Evolutionary conservation across 2,329 filamentous ascomycete species (phyloP).

Genomic region (Phialophora tarda): DNA sequence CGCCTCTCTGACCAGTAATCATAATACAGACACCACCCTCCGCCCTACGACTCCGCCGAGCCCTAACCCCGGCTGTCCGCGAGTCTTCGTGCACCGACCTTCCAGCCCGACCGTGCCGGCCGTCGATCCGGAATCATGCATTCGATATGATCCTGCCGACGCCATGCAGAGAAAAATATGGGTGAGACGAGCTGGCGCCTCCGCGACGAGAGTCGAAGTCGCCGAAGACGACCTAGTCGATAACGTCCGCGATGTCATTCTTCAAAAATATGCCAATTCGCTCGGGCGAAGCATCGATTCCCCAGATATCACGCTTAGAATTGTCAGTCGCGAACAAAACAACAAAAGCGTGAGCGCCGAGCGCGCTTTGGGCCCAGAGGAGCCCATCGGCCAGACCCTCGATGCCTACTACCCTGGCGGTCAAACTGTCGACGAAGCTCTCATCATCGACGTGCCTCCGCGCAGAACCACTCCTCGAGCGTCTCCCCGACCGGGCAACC

Average conservation of each 20-base stretch:
- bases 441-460: conserved; percentile 84
- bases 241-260: conserved; percentile 88
- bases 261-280: conserved; percentile 93
- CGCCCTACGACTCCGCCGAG: conserved; percentile 12
- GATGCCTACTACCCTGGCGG: conserved; percentile 85
- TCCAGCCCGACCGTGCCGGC: conserved; percentile 30
- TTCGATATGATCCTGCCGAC: conserved; percentile 44
- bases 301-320: conserved; percentile 82
- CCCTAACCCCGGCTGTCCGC: conserved; percentile 14
- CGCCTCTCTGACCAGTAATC: neutral
- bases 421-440: conserved; percentile 84
- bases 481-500: conserved; percentile 67
- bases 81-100: conserved; percentile 32
- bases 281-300: conserved; percentile 87
- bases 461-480: conserved; percentile 75
- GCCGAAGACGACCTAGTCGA: conserved; percentile 90
- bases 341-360: conserved; percentile 58
- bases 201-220: conserved; percentile 84
- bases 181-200: conserved; percentile 86
- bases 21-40: neutral
- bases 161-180: conserved; percentile 74
- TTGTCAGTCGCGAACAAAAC: conserved; percentile 69
- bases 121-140: conserved; percentile 22
- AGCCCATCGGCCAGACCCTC: conserved; percentile 76
- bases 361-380: conserved; percentile 80